Conservation (phyloP, 225 moss, liverwort and hornwort genomes). For the Marchantia polymorpha region DNA sequence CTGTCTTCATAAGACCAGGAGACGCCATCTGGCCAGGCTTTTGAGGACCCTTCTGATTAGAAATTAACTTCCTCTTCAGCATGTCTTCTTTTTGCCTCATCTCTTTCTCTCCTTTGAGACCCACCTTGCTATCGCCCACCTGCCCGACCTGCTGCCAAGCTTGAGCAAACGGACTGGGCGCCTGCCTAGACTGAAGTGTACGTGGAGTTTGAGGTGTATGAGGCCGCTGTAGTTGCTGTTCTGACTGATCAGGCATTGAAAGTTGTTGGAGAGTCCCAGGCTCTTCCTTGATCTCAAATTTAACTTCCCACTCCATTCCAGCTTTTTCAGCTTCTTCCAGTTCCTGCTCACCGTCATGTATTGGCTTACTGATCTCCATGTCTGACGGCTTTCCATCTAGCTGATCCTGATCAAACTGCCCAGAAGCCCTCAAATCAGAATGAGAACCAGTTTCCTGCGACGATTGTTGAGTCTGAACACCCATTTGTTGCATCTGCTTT, state of each 20-base stretch:
- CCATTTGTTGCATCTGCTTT: constrained; percentile 32
- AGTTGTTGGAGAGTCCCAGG: constrained; percentile 57
- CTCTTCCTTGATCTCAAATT: constrained; percentile 56
- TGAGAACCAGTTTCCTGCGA: constrained; percentile 34
- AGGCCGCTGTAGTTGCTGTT: constrained; percentile 28
- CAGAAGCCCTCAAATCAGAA: constrained; percentile 28
- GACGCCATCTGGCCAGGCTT: constrained; percentile 25
- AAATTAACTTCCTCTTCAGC: constrained; percentile 21
- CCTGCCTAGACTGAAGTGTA: constrained; percentile 25
- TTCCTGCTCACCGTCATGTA: constrained; percentile 61
- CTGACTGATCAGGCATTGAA: constrained; percentile 28
- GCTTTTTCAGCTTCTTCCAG: constrained; percentile 42
- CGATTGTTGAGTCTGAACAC: constrained; percentile 26
- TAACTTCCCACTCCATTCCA: constrained; percentile 30
- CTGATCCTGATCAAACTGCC: constrained; percentile 31
- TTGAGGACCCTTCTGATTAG: constrained; percentile 18
- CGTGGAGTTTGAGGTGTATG: constrained; percentile 24
- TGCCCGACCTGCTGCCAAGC: constrained; percentile 41
- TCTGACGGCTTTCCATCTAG: constrained; percentile 35
- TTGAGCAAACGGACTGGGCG: constrained; percentile 22
- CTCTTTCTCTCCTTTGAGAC: constrained; percentile 36
- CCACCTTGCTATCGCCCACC: constrained; percentile 27
- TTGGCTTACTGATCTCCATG: constrained; percentile 71
- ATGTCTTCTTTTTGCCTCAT: constrained; percentile 32
- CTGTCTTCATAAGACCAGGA: constrained; percentile 28